Evolutionary conservation across 2,329 filamentous ascomycete genomes (phyloP), one percentile per base, ranked within the genome.

Genomic region (Escovopsis sp.): DNA sequence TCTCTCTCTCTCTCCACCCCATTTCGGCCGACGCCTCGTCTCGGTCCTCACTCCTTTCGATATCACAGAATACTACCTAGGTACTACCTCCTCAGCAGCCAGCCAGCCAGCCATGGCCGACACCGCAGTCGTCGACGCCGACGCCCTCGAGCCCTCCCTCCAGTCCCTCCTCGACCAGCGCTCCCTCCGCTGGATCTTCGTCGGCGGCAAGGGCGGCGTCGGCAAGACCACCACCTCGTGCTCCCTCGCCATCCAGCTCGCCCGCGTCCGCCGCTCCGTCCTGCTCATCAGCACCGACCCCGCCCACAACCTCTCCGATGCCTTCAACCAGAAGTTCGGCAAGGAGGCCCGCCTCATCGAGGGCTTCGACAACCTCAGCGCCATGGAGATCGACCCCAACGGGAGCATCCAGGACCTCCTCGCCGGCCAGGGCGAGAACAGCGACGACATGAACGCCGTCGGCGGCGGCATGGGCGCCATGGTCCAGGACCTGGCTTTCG

Each of bases 191-290:
- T 98, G 91, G 91, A 94, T 98, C 66, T 98, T 98, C 57, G 91
- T 98, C 47, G 91, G 91, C 56, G 91, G 91, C 52, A 98, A 98
- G 68, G 91, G 91, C 57, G 91, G 91, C 60, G 91, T 98, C 38
- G 91, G 91, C 62, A 98, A 98, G 72, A 98, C 91, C 26, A 98
- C 91, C n/a, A 98, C 91, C 12, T 96, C 89, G 7, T 98, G 91
- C 68, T 95, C 89, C 9, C 82, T 98, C 50, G 91, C 91, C 49
- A 96, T 98, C 60, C 91, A 98, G 67, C 85, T 98, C 51, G 87
- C 91, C 55, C 87, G 83, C 65, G 86, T 87, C 55, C 86, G 91
- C 65, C 89, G 89, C 66, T 94, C 85, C 48, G 91, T 98, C 47
- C 78, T 98, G 45, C 82, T 98, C 61, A 98, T 98, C 68, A 95